Conservation (phyloP, 805 yeast genomes). For the Vanderwaltozyma polyspora region DNA sequence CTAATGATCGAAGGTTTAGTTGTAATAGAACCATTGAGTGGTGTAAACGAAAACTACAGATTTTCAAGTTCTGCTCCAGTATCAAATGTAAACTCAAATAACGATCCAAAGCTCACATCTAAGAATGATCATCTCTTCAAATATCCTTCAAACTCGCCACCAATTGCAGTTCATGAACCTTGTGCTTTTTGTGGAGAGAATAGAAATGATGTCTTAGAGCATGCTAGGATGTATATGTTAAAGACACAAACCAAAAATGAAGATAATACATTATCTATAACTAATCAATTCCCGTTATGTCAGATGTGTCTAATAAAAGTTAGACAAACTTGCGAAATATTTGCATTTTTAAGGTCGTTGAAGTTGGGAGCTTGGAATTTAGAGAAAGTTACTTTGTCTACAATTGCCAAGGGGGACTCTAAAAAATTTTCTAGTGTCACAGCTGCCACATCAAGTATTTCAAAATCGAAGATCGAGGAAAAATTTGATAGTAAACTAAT, state of each 20-base stretch:
- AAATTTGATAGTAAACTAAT: constrained; percentile 15
- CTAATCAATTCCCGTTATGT: constrained; percentile 56
- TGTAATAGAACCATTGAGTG: constrained; percentile 75
- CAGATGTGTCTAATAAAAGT: constrained; percentile 69
- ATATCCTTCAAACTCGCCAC: constrained; percentile 41
- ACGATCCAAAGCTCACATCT: background rate
- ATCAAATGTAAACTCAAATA: background rate
- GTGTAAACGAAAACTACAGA: constrained; percentile 47
- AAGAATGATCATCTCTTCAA: constrained; percentile 31
- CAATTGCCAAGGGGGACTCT: constrained; percentile 10
- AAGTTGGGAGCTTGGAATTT: constrained; percentile 50
- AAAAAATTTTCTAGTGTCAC: constrained; percentile 9
- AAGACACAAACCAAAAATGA: constrained; percentile 33
- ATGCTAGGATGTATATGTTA: constrained; percentile 65
- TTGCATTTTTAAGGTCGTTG: constrained; percentile 62
- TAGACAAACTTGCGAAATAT: constrained; percentile 72
- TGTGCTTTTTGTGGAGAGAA: constrained; percentile 81
- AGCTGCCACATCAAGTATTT: constrained; percentile 1
- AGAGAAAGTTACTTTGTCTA: constrained; percentile 27
- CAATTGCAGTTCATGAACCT: constrained; percentile 63
- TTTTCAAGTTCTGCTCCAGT: background rate
- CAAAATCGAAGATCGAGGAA: too few relatives aligned
- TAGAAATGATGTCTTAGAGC: constrained; percentile 58
- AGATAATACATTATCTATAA: constrained; percentile 19
- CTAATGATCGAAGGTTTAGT: constrained; percentile 72